Conservation (phyloP, 2,329 filamentous ascomycete species). For the Phialophora expanda region DNA sequence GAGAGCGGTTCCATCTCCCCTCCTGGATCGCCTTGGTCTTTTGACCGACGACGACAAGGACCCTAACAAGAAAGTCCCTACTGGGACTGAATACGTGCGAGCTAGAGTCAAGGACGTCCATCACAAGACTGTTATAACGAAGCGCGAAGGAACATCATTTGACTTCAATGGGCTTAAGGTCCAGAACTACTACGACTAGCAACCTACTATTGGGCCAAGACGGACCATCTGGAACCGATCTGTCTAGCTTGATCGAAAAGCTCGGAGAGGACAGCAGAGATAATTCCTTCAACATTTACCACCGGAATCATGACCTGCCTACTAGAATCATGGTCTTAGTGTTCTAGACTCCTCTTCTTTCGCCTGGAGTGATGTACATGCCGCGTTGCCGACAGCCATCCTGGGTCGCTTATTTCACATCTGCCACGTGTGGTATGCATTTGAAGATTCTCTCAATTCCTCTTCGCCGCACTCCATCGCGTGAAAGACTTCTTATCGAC, state of each 20-base stretch:
- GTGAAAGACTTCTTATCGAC: constrained; percentile 11
- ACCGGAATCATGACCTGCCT: not conserved
- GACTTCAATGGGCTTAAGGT: constrained; percentile 52
- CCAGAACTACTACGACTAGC: constrained; percentile 44
- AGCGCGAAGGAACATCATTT: constrained; percentile 52
- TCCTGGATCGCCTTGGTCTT: constrained; percentile 48
- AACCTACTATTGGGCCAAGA: not conserved
- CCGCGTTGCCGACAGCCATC: not conserved
- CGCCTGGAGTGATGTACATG: not conserved
- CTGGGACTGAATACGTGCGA: constrained; percentile 54
- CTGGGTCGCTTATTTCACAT: not conserved
- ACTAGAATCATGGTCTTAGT: not conserved
- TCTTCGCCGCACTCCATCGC: not conserved
- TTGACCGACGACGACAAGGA: constrained; percentile 50
- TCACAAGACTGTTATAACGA: constrained; percentile 52
- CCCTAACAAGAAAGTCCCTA: constrained; percentile 44
- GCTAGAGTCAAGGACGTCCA: constrained; percentile 56
- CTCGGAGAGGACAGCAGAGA: not conserved
- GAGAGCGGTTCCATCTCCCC: constrained; percentile 47
- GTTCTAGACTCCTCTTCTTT: not conserved
- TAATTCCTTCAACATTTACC: not conserved
- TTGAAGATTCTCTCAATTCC: constrained; percentile 2
- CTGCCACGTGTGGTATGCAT: constrained; percentile 17
- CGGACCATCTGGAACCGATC: not conserved
- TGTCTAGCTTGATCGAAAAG: not conserved